Evolutionary conservation across 2,329 filamentous ascomycete genomes (phyloP), one percentile per base, ranked within the genome.

Genomic region (Ceratocystis cacaofunesta): DNA sequence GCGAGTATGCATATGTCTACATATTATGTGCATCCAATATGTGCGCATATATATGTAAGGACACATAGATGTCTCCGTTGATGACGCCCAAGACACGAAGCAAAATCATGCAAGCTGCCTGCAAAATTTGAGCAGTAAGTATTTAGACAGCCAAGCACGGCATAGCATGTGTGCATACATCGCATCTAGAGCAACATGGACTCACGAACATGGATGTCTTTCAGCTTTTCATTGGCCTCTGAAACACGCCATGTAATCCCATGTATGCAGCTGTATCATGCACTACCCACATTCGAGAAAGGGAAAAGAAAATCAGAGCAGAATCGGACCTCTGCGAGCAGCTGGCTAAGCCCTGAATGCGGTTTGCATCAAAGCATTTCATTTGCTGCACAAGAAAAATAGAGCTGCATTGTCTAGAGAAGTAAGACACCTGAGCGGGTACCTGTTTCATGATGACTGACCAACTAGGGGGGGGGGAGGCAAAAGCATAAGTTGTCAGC

Each of bases 221-320:
- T 58, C 52, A 58, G 52, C 52, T 58, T 58, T 30, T 58, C 2
- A 58, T 58, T 58, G 52, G 52, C 52, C 15, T 58, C 32, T 58
- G 52, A 22, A 25, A 25, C 44, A 48, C 7, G 19, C 19, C 28
- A 58, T 32, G 28, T 32, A 58, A 58, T 30, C 25, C 48, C 48
- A 52, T 52, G 12, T 52, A 52, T 58, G 52, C 52, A 58, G 15
- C 17, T 25, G 17, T 7, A 36, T n/a, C 28, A 58, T 30, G 52
- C 25, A 58, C 28, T 32, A 3, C 10, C 32, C 12, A 12, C 17
- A 12, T 58, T 58, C 25, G 52, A 58, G 52, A 58, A 58, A 58
- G 4, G 52, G 32, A 36, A 36, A 36, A 36, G 32, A 36, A 36
- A 36, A 36, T 36, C 32, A 36, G 10, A 36, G 10, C 32, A 36